Evolutionary conservation across 371 early-diverging fungal species (phyloP), one percentile per base, ranked within the genome.

Genomic region (Mortierella sp.): DNA sequence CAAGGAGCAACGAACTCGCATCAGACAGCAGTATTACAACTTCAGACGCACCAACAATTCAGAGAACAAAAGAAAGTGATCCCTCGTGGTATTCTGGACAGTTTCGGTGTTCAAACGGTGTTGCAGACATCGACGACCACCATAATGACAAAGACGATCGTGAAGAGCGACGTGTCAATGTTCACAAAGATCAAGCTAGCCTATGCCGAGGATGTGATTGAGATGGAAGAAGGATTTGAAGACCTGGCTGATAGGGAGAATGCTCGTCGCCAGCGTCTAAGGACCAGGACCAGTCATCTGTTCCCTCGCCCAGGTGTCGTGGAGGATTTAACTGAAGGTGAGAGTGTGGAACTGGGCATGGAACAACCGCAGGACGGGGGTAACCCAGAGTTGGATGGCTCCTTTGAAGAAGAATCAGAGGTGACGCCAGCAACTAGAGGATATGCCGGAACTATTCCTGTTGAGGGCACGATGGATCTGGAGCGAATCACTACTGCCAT

Each of bases 141-240:
- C 15, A 43, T 43, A n/a, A 21, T 6, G 43, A 43, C 43, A 15
- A 43, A 11, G 17, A 21, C 43, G 19, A 17, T 43, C 17, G 43
- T 17, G 19, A 43, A 43, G 43, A n/a, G 6, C 17, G 43, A 43
- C 21, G 43, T 6, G 19, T 11, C 43, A n/a, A 43, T 7, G 19
- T 43, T 43, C n/a, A 43, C 43, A n/a, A 43, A 43, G n/a, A 21
- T 43, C 43, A 43, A 43, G 43, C 43, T 43, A 6, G 43, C 43
- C 11, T 69, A 30, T 51, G 69, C 69, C 1, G 69, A 69, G 48
- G 58, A 69, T 49, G 69, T 64, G 43, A 53, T 64, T 17, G 69
- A 68, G 57, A 69, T 75, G 76, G 76, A 75, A 48, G 69, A 75
- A 26, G 76, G 69, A 2, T 42, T 64, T 2, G 69, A 75, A 26